These are phyloP conservation scores for Rhizoclosmatium globosum DNA, from an alignment of 192 early-diverging fungal species.

Conservation along the genomic window DNA sequence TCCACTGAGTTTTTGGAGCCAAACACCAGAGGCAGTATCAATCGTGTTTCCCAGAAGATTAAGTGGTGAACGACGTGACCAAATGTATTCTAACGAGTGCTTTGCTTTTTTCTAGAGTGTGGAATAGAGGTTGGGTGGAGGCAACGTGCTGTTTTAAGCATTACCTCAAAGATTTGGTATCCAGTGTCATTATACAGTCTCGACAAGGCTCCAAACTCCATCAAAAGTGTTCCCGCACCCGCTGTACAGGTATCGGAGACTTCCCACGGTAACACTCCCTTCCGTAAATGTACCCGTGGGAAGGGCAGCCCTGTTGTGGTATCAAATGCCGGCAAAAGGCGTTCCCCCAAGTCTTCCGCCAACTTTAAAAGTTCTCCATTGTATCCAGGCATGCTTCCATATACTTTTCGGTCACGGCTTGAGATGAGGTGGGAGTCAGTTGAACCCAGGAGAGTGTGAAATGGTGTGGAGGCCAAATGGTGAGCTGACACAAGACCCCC, in stretches of 20 bases:
- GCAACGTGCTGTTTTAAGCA: slow-evolving; percentile 1
- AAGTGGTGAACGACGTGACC: slow-evolving; percentile 76
- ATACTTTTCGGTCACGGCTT: slow-evolving; percentile 62
- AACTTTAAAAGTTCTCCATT: slow-evolving; percentile 79
- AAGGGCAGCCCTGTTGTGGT: slow-evolving; percentile 84
- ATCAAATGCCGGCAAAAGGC: slow-evolving; percentile 89
- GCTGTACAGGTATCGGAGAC: slow-evolving; percentile 67
- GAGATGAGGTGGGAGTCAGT: not conserved
- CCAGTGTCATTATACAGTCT: slow-evolving; percentile 71
- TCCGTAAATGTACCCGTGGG: slow-evolving; percentile 70
- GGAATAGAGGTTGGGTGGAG: not conserved
- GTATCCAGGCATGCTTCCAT: slow-evolving; percentile 72
- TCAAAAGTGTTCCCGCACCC: slow-evolving; percentile 88
- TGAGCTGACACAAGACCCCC: slow-evolving; percentile 92
- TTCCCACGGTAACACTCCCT: slow-evolving; percentile 74
- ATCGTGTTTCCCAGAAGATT: slow-evolving; percentile 88
- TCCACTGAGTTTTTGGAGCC: slow-evolving; percentile 75
- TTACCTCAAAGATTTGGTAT: slow-evolving; percentile 77
- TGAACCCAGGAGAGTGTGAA: not conserved
- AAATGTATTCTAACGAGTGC: slow-evolving; percentile 76
- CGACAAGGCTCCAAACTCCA: slow-evolving; percentile 94
- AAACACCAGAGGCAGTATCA: slow-evolving; percentile 72
- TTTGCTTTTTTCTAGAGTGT: slow-evolving; percentile 24
- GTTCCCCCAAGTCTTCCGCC: slow-evolving; percentile 81
- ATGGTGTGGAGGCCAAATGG: slow-evolving; percentile 63